phyloP scores from a whole-genome alignment of 495 filamentous ascomycete genomes.

The Jackrogersella minutella region DNA sequence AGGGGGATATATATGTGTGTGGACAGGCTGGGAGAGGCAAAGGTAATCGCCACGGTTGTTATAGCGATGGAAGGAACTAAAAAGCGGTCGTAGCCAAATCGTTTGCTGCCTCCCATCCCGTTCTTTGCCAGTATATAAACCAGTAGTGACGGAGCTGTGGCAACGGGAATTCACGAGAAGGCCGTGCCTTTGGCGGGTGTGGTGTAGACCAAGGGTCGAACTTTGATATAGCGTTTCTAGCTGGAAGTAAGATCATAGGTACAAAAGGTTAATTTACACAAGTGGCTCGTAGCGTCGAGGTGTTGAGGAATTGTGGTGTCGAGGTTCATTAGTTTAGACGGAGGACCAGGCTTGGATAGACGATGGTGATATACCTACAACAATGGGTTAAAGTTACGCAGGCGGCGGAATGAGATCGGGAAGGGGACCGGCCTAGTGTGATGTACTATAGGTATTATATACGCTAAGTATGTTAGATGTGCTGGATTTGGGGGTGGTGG shows the following conservation, averaged over 20 bases:
- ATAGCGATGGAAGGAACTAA: not conserved
- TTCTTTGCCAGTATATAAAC: not conserved
- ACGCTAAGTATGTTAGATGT: not conserved
- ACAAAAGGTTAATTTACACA: not conserved
- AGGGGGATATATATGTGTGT: not conserved
- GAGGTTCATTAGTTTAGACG: not conserved
- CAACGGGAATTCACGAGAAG: not conserved
- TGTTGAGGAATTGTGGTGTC: not conserved
- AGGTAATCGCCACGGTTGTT: not conserved
- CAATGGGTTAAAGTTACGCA: constrained; percentile 6
- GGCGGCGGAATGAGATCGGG: constrained; percentile 14
- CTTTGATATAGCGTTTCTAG: not conserved
- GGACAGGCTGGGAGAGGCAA: not conserved
- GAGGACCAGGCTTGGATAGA: not conserved
- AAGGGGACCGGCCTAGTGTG: not conserved
- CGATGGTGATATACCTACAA: constrained; percentile 8
- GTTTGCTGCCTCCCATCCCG: constrained; percentile 11
- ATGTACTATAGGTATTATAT: not conserved
- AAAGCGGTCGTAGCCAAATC: not conserved
- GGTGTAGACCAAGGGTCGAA: not conserved
- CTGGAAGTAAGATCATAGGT: not conserved
- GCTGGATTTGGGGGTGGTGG: not conserved
- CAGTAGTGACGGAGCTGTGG: not conserved
- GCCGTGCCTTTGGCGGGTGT: not conserved
- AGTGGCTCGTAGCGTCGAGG: too few species aligned